Conservation (phyloP, 148 eudicot genomes). For the Vaccinium vitisidaea region DNA sequence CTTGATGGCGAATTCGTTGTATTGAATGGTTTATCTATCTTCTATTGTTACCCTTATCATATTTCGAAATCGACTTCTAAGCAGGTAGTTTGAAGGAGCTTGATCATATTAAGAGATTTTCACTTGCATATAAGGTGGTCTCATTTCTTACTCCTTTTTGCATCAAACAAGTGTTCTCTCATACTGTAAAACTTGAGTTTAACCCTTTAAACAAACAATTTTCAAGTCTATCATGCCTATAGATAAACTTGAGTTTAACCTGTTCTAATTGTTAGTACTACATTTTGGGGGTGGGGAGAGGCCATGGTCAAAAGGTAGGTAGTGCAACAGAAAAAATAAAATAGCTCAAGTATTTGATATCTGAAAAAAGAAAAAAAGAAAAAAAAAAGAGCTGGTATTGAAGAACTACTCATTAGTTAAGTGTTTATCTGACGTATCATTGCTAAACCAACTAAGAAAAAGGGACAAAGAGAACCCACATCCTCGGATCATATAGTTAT, state of each 20-base stretch:
- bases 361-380: neutral
- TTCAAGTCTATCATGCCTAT: neutral
- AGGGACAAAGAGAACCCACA: neutral
- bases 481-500: neutral
- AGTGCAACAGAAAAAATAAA: neutral
- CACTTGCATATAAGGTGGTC: constrained; percentile 26
- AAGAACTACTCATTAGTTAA: neutral
- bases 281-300: neutral
- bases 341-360: neutral
- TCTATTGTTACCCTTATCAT: neutral
- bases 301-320: neutral
- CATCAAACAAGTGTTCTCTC: too few relatives aligned
- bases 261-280: neutral
- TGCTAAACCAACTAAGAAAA: neutral
- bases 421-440: neutral
- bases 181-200: neutral
- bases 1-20: neutral
- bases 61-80: neutral
- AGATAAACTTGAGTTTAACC: neutral
- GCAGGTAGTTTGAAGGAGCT: constrained; percentile 18
- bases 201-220: neutral
- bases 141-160: neutral
- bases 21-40: neutral
- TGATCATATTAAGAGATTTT: constrained; percentile 14
- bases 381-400: neutral